Evolutionary conservation across 176 grass and related monocot species (phyloP), one percentile per base, ranked within the genome.

Genomic region (Lolium rigidum): DNA sequence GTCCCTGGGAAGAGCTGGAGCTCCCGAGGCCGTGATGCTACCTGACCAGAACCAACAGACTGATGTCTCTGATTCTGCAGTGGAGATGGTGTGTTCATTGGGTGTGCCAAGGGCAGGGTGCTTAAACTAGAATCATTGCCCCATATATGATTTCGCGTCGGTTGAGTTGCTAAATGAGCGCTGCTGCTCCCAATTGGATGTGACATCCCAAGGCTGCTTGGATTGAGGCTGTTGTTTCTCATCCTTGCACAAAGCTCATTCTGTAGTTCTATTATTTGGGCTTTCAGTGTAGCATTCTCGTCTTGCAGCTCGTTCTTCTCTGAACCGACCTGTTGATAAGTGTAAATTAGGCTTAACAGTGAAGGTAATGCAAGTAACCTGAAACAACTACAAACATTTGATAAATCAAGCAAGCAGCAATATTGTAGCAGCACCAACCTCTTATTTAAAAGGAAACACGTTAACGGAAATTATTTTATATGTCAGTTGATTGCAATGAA

Each of bases 221-320:
- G n/a, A 85, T 43, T 84, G 17, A 80, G 49, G 69, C 28, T 81
- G 59, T 47, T 77, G 49, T 67, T 90, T 35, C 78, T 20, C 47
- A 87, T 67, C 70, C 86, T 93, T 69, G 60, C 73, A 35, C 80
- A 43, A 70, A 95, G 77, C 61, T 91, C 89, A 13, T 83, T 85
- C 79, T 91, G 89, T 10, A 95, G 89, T 62, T 83, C 81, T 72
- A 79, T 21, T 84, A 93, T 89, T 68, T 85, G 88, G 22, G 84
- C 55, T 80, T 83, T 60, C 49, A 95, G 78, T 6, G 89, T 74
- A 41, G 48, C 65, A 26, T 93, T 95, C 88, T 95, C 94, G 6
- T 91, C 94, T 83, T 91, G 89, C 78, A 95, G 66, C 61, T 95
- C 91, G n/a, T 83, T 87, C 75, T 84, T 93, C 76, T 95, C 89